Conservation (phyloP, 1,139 yeast genomes). For the Yamadazyma dendronema region DNA sequence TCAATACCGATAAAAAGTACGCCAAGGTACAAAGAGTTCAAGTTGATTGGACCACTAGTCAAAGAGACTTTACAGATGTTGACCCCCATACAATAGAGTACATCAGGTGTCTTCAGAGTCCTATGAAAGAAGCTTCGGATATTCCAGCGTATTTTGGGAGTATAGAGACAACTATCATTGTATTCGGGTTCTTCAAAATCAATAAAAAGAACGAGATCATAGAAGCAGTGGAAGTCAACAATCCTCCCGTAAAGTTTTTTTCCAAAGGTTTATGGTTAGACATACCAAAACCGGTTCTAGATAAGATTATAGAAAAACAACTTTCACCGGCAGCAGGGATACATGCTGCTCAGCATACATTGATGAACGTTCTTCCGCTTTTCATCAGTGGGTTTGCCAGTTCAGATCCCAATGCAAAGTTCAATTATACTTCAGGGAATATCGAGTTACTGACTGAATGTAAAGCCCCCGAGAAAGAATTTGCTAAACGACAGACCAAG, state of each 20-base stretch:
- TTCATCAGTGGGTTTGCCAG: constrained; percentile 44
- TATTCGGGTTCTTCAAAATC: constrained; percentile 90
- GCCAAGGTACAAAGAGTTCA: constrained; percentile 86
- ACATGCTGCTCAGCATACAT: constrained; percentile 95
- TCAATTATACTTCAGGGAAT: constrained; percentile 43
- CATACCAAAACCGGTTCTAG: constrained; percentile 64
- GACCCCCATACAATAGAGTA: constrained; percentile 78
- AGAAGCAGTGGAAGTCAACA: constrained; percentile 89
- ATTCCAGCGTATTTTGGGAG: constrained; percentile 75
- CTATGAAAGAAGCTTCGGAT: constrained; percentile 32
- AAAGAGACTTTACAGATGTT: constrained; percentile 87
- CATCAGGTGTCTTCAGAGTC: constrained; percentile 49
- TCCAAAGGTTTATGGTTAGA: constrained; percentile 93
- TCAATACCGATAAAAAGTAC: constrained; percentile 67
- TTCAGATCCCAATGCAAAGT: constrained; percentile 45
- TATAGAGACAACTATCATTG: constrained; percentile 67
- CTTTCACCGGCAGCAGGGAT: constrained; percentile 83
- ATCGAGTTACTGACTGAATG: constrained; percentile 89
- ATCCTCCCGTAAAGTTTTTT: constrained; percentile 70
- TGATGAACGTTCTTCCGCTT: constrained; percentile 72
- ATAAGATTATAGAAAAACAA: constrained; percentile 51
- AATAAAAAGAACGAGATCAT: constrained; percentile 73
- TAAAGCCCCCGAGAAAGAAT: constrained; percentile 94
- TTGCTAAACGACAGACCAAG: constrained; percentile 65
- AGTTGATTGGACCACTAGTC: constrained; percentile 91